Evolutionary conservation across 2,329 filamentous ascomycete genomes (phyloP), one percentile per base, ranked within the genome.

Genomic region (Fusarium brevicatenulatum): DNA sequence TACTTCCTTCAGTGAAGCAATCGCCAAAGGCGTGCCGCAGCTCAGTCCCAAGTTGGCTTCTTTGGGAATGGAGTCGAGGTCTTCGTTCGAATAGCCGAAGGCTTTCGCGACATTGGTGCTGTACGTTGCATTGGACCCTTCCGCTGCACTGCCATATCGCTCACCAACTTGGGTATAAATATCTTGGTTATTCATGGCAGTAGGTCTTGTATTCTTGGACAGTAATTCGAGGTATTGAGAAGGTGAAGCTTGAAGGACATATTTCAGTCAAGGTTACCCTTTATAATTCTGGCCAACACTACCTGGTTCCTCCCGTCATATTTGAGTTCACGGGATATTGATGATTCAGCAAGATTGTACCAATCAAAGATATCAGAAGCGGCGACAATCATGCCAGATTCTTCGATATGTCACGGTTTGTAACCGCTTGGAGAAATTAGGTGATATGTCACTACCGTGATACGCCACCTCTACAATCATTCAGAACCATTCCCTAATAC

Each of bases 1-100:
- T 23, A 63, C 66, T 28, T 68, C 42, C 6, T 30, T 15, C 7
- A 68, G 32, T 2, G 57, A 40, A 3, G 66, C 63, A 1, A 55
- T 21, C 2, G 49, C 66, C 16, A 61, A 42, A 4, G 66, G 66
- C 18, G 43, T 68, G 7, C 66, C 49, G 0, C 63, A 68, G 3
- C 56, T 63, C 2, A 68, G 34, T 1, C 66, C 66, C 12, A 68
- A 8, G 11, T 68, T 68, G 2, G 49, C 66, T 7, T 25, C 49
- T 1, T 63, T 43, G 2, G 66, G 63, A 16, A 68, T 40, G 0
- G 28, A 53, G 4, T 34, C 21, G 4, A 68, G 66, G 5, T 68
- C 66, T 11, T 68, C 37, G 2, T 56, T 18, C 1, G 56, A 68
- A 34, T 68, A 68, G 4, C 63, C 66, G 4, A 68, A 68, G 3